Evolutionary conservation across 2,329 filamentous ascomycete genomes (phyloP).

Genomic region (Chaetomium olivaceum): DNA sequence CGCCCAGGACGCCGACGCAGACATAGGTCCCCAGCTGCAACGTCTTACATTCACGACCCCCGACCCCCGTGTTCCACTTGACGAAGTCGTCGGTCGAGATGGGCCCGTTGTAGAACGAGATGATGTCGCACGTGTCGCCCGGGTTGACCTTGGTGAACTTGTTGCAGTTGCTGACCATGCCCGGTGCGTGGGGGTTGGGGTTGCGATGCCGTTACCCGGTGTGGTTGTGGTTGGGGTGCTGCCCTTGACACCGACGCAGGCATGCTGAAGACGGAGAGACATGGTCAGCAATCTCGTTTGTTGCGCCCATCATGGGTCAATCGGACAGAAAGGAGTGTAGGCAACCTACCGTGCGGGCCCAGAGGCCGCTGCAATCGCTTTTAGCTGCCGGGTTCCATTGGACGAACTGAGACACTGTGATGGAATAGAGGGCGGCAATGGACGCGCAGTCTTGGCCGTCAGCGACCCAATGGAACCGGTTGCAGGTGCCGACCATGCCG

Average conservation of each 20-base stretch:
- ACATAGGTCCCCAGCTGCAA: not conserved
- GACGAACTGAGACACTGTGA: slow-evolving; percentile 12
- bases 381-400: slow-evolving; percentile 17
- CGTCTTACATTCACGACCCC: not conserved
- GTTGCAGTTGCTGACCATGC: slow-evolving; percentile 15
- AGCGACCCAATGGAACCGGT: slow-evolving; percentile 21
- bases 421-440: slow-evolving; percentile 17
- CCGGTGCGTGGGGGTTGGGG: slow-evolving; percentile 5
- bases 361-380: slow-evolving; percentile 19
- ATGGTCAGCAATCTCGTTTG: not conserved
- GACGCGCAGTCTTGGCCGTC: slow-evolving; percentile 16
- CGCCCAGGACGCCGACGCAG: slow-evolving; percentile 6
- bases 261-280: not conserved
- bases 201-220: slow-evolving; percentile 9
- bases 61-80: slow-evolving; percentile 3
- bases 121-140: slow-evolving; percentile 8
- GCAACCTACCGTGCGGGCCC: slow-evolving; percentile 7
- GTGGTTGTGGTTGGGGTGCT: not conserved
- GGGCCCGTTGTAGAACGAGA: slow-evolving; percentile 1
- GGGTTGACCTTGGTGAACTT: slow-evolving; percentile 17
- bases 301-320: not conserved
- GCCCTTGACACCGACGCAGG: slow-evolving; percentile 9
- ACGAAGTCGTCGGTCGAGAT: not conserved
- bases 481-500: slow-evolving; percentile 32
- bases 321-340: not conserved